Conservation (phyloP, 257 asterid genomes). For the Nicotiana paniculata region DNA sequence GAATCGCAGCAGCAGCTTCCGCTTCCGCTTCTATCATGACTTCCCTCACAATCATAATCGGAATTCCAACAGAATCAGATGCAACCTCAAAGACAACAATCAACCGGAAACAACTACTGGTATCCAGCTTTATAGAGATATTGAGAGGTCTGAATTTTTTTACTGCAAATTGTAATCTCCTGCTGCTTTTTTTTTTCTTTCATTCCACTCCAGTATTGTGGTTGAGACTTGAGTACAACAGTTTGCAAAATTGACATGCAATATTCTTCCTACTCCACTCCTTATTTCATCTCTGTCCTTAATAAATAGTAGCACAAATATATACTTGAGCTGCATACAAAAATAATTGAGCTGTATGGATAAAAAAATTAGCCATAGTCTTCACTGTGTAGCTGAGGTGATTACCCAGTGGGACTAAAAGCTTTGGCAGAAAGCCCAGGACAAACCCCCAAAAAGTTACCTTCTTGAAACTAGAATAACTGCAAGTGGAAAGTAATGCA, state of each 20-base stretch:
- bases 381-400: not conserved
- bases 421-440: not conserved
- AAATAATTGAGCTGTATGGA: not conserved
- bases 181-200: not conserved
- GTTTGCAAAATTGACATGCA: not conserved
- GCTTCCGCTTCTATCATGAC: not conserved
- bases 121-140: constrained; percentile 71
- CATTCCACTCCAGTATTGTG: not conserved
- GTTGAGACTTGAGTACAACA: not conserved
- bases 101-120: constrained; percentile 40
- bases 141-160: constrained; percentile 49
- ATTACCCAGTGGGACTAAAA: not conserved
- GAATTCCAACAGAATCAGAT: constrained; percentile 25
- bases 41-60: constrained; percentile 7
- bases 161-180: not conserved
- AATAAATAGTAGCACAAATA: no score
- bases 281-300: no score
- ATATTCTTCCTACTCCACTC: no score
- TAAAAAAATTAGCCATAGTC: not conserved
- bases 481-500: not conserved
- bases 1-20: constrained; percentile 9
- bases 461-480: not conserved
- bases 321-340: no score
- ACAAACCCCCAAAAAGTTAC: not conserved
- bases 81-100: constrained; percentile 26